A percentile compares a stretch with the other conserved stretches of the same genome.
Evolutionary conservation across 1,284 basidiomycete species (phyloP).

Genomic region (Fereydounia khargensis): DNA sequence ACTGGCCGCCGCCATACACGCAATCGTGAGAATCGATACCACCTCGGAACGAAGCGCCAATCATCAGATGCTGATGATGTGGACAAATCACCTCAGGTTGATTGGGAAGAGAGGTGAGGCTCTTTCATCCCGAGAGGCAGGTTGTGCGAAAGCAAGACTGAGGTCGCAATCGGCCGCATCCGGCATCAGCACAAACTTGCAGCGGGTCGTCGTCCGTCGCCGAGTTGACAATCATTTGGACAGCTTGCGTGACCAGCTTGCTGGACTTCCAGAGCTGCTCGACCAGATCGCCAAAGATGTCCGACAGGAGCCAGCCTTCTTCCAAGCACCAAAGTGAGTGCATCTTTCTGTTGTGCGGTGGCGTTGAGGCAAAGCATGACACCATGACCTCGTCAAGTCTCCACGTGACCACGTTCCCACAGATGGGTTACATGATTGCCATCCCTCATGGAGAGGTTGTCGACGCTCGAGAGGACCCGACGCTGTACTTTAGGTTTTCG

Average conservation of each 20-base stretch:
- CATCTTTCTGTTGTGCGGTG: neutral
- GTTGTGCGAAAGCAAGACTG: too few species aligned
- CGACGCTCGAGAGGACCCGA: slow-evolving; percentile 7
- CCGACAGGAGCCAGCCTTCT: slow-evolving; percentile 9
- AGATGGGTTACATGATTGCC: slow-evolving; percentile 33
- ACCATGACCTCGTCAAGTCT: slow-evolving; percentile 4
- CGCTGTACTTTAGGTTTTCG: slow-evolving; percentile 15
- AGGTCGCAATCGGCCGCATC: neutral
- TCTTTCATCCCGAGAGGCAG: too few species aligned
- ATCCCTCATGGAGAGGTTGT: slow-evolving; percentile 12
- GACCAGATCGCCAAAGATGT: slow-evolving; percentile 15
- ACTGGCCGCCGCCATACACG: slow-evolving; percentile 3
- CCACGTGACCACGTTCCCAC: slow-evolving; percentile 28
- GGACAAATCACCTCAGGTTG: slow-evolving; percentile 4
- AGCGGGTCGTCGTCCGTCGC: slow-evolving; percentile 7
- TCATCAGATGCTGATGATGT: neutral
- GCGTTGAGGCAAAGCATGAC: neutral
- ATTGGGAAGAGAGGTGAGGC: slow-evolving; percentile 26
- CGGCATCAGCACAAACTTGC: slow-evolving; percentile 8
- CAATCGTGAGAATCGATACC: slow-evolving; percentile 15
- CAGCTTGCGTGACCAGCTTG: slow-evolving; percentile 5
- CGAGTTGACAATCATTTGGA: slow-evolving; percentile 27
- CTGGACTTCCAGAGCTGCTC: slow-evolving; percentile 4
- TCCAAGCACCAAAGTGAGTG: slow-evolving; percentile 5
- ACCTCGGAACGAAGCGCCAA: too few species aligned